Conservation (phyloP, 2,329 filamentous ascomycete genomes). For the Colletotrichum camelliae region DNA sequence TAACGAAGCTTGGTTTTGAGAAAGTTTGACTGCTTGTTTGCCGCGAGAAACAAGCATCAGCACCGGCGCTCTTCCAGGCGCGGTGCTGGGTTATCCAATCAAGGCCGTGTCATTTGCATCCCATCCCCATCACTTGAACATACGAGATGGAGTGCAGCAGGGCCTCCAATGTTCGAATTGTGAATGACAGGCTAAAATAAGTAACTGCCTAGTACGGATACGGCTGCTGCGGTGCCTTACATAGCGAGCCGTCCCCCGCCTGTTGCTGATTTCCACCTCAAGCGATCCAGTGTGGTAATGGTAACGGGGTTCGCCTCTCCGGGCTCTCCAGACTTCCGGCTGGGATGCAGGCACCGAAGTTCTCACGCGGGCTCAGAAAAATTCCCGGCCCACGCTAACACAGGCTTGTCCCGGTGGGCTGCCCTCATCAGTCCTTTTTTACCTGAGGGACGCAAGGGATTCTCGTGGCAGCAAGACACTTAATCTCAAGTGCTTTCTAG, state of each 20-base stretch:
- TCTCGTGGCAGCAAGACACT: background rate
- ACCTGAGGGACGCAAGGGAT: background rate
- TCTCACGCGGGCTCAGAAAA: background rate
- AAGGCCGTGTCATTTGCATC: background rate
- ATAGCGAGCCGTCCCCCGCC: background rate
- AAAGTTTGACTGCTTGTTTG: background rate
- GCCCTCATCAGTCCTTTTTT: background rate
- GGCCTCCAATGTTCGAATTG: background rate
- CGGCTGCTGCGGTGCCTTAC: background rate
- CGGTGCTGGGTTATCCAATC: background rate
- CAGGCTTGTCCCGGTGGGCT: background rate
- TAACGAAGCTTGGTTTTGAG: background rate
- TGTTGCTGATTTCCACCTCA: background rate
- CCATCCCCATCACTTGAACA: background rate
- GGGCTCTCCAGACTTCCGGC: background rate
- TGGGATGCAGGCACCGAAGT: background rate
- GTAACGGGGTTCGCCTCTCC: background rate
- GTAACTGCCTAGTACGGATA: background rate
- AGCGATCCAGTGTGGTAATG: constrained; percentile 2
- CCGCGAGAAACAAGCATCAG: background rate
- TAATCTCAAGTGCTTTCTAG: background rate
- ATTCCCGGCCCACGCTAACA: background rate
- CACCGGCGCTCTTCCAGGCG: background rate
- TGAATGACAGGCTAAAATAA: constrained; percentile 14
- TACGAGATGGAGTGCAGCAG: background rate